These are phyloP conservation scores for Solanum virginianum DNA, from an alignment of 257 asterid species.

Conservation along the genomic window DNA sequence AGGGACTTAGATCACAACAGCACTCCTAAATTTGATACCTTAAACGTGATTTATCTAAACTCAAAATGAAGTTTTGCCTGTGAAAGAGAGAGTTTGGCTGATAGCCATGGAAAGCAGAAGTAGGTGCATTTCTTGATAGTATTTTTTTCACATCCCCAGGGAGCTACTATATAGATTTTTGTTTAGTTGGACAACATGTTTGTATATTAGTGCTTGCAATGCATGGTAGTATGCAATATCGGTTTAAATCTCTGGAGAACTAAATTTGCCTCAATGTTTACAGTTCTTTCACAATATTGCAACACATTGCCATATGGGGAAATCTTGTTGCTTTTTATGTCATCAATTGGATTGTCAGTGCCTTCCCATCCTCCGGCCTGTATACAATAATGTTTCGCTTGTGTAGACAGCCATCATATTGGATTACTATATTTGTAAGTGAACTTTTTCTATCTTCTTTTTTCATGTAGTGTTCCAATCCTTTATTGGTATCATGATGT, in stretches of 20 bases:
- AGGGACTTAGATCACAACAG: neutral
- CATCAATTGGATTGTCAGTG: slow-evolving; percentile 88
- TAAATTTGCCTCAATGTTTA: slow-evolving; percentile 1
- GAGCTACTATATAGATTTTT: neutral
- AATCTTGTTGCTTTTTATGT: slow-evolving; percentile 74
- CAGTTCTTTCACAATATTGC: slow-evolving; percentile 87
- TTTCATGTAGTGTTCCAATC: neutral
- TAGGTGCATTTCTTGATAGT: neutral
- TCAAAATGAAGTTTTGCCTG: neutral
- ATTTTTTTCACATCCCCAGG: neutral
- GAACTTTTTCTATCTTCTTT: slow-evolving; percentile 3
- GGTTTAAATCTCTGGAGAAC: neutral
- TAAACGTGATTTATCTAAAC: neutral
- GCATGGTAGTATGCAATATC: neutral
- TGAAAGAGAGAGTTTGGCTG: neutral
- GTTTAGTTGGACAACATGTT: neutral
- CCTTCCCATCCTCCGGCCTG: slow-evolving; percentile 77
- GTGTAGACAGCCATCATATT: slow-evolving; percentile 83
- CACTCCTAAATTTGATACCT: neutral
- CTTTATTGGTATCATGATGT: neutral
- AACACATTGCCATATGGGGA: slow-evolving; percentile 96
- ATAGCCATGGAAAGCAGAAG: neutral
- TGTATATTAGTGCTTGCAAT: neutral
- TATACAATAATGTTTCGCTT: slow-evolving; percentile 89
- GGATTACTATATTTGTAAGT: slow-evolving; percentile 83